Evolutionary conservation across 2,329 filamentous ascomycete genomes (phyloP).

Genomic region (Decorospora gaudefroyi): DNA sequence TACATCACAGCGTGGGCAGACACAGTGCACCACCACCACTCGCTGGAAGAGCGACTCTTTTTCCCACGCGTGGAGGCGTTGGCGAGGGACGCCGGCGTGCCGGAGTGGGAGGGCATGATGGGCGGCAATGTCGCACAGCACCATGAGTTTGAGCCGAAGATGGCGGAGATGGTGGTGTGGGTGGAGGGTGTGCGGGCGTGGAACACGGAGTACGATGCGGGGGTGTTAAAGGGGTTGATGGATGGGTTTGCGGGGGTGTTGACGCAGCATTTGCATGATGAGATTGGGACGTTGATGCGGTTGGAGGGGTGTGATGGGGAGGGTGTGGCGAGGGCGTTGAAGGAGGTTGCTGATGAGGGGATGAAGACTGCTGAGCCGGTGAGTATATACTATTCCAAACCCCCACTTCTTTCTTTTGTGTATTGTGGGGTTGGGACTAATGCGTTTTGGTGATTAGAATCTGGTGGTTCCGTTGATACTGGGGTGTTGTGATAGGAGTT

Average conservation of each 20-base stretch:
- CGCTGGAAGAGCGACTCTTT: constrained; percentile 41
- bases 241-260: constrained; percentile 23
- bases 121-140: constrained; percentile 43
- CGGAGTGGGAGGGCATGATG: constrained; percentile 27
- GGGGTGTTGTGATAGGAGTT: constrained; percentile 41
- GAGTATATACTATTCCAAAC: neutral
- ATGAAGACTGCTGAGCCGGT: constrained; percentile 14
- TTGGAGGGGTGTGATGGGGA: constrained; percentile 22
- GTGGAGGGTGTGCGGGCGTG: constrained; percentile 4
- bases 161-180: constrained; percentile 37
- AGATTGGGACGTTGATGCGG: constrained; percentile 24
- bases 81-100: constrained; percentile 25
- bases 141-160: constrained; percentile 37
- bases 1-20: constrained; percentile 43
- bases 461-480: constrained; percentile 41
- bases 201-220: constrained; percentile 13
- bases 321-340: constrained; percentile 10
- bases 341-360: constrained; percentile 1
- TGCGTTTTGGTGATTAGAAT: constrained; percentile 4
- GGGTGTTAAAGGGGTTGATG: constrained; percentile 16
- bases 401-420: neutral
- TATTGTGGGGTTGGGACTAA: neutral
- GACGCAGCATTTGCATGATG: constrained; percentile 26
- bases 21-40: constrained; percentile 47
- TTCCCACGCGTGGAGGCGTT: constrained; percentile 46